Evolutionary conservation across 1,139 yeast genomes (phyloP).

Genomic region (Zhuliangozyma blackwelliae): DNA sequence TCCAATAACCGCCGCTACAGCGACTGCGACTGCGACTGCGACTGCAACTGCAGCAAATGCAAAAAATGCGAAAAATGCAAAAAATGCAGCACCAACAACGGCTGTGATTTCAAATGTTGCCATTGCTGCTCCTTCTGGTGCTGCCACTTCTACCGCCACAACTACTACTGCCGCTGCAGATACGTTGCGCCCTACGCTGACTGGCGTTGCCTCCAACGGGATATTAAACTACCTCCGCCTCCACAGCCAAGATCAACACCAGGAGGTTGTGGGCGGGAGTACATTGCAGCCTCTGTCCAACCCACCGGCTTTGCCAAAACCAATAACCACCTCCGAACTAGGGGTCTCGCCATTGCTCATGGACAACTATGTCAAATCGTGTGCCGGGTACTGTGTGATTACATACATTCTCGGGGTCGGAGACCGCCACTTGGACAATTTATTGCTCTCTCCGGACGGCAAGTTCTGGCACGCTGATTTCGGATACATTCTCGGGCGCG

Average conservation of each 20-base stretch:
- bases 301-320: slow-evolving; percentile 15
- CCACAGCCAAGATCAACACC: slow-evolving; percentile 49
- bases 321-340: slow-evolving; percentile 47
- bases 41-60: neutral
- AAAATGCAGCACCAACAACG: no score
- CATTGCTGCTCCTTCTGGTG: no score
- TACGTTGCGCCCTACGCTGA: neutral
- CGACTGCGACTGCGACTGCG: neutral
- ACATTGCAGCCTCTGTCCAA: slow-evolving; percentile 16
- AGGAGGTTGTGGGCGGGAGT: slow-evolving; percentile 27
- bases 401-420: slow-evolving; percentile 95
- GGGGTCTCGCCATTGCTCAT: slow-evolving; percentile 75
- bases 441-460: slow-evolving; percentile 68
- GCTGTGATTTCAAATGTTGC: no score
- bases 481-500: slow-evolving; percentile 93
- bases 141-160: slow-evolving; percentile 1
- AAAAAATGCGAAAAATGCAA: no score
- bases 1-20: slow-evolving; percentile 22
- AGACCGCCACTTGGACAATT: slow-evolving; percentile 90
- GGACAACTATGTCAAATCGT: slow-evolving; percentile 92
- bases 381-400: slow-evolving; percentile 97
- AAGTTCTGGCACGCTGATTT: slow-evolving; percentile 96
- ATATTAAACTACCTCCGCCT: slow-evolving; percentile 66
- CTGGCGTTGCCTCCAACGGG: slow-evolving; percentile 37
- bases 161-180: no score